Percentiles rank a stretch among this genome's conserved stretches.
Conservation (phyloP, 768 basidiomycete genomes). For the Chalciporus sphaerocephalus region DNA sequence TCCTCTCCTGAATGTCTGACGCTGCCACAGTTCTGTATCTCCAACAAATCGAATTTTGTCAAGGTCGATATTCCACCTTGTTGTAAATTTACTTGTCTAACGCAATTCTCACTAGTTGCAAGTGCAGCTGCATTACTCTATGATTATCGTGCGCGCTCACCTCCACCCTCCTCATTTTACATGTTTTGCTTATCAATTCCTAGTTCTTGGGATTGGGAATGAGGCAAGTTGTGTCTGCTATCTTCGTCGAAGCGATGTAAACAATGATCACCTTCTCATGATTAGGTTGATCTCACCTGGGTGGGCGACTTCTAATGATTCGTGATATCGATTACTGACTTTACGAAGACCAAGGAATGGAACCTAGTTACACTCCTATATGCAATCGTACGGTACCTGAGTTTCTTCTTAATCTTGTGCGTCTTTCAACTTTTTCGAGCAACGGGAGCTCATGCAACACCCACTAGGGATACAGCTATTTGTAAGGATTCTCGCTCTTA, state of each 20-base stretch:
- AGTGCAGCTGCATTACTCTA: conserved; percentile 9
- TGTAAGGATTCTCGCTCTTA: conserved; percentile 12
- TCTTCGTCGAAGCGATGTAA: neutral
- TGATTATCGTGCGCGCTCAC: conserved; percentile 11
- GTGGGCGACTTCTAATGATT: neutral
- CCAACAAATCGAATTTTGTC: too few relatives aligned
- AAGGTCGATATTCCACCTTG: too few relatives aligned
- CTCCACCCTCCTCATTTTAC: neutral
- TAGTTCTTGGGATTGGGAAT: conserved; percentile 11
- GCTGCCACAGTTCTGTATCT: too few relatives aligned
- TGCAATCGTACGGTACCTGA: conserved; percentile 17
- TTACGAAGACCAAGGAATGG: conserved; percentile 15
- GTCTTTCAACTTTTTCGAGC: neutral
- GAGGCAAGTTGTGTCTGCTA: conserved; percentile 6
- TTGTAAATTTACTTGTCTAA: too few relatives aligned
- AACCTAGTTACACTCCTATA: conserved; percentile 16
- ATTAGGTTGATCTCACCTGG: conserved; percentile 20
- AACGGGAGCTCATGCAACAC: too few relatives aligned
- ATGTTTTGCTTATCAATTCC: neutral
- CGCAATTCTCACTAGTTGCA: conserved; percentile 3
- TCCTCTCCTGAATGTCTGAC: too few relatives aligned
- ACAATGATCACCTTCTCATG: neutral
- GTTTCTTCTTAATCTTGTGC: conserved; percentile 13
- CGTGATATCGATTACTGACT: neutral
- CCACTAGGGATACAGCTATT: conserved; percentile 6